Base-by-base conservation (phyloP, 2,329 filamentous ascomycete genomes). In the Balansia obtecta region DNA sequence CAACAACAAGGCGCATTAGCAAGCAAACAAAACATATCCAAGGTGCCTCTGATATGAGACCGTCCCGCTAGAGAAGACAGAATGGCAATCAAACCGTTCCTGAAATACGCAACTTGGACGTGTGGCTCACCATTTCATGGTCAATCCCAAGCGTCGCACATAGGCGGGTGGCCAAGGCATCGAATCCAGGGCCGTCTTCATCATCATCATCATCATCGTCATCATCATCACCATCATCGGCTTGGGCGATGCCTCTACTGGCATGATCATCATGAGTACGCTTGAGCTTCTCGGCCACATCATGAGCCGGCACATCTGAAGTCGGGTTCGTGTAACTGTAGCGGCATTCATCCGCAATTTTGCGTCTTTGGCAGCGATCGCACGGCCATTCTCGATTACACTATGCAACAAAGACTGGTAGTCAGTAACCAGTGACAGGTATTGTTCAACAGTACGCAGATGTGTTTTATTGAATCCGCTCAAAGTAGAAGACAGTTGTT, bases 361-460 rank as follows among this genome's bases (percentile, higher is more conserved):
- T 62, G 46, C 63, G 61, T 15, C 59, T 58, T 40, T 61, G 57
- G 45, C 63, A 65, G 41, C 62, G 60, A 51, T 63, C 58, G 54
- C 63, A 65, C 11, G 63, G 63, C 60, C 61, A 65, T 53, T 62
- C 58, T 2, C 62, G 60, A 50, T 62, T 62, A 53, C 63, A 65
- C 62, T 65, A 37, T 13, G 15, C 11, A 12, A 37, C 34, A 37
- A 39, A 38, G 27, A 34, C 18, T 11, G n/a, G 15, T n/a, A 4
- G 18, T 32, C 16, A 38, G 38, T 20, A 27, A 39, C 20, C 20
- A 22, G 34, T 37, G 34, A 37, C 34, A 9, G 10, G 11, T 7
- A 18, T 42, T 42, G 40, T 16, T 18, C 10, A 42, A 42, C 10
- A 42, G 40, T 6, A n/a, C 12, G 13, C n/a, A 16, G 40, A 11